Evolutionary conservation across 2,329 filamentous ascomycete genomes (phyloP).

Genomic region (Hirsutella rhossiliensis): DNA sequence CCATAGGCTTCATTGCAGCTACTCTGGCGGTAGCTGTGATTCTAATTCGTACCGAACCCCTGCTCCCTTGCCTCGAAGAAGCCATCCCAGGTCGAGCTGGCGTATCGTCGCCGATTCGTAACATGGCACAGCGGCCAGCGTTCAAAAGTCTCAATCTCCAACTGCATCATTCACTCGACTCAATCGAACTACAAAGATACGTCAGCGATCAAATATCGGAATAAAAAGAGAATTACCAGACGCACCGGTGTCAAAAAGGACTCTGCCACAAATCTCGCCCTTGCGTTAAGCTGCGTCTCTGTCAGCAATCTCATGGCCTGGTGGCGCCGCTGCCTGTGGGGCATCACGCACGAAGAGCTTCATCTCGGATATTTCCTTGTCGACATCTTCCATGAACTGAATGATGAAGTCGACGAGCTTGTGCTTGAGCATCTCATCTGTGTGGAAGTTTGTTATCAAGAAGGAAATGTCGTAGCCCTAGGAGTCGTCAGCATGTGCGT

Average conservation of each 20-base stretch:
- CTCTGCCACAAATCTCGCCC: constrained; percentile 94
- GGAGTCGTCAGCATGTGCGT: constrained; percentile 8
- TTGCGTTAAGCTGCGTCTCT: constrained; percentile 66
- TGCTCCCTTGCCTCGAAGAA: background rate
- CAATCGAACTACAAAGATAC: constrained; percentile 21
- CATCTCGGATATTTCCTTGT: constrained; percentile 99
- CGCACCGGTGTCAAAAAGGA: constrained; percentile 89
- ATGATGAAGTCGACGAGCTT: constrained; percentile 99
- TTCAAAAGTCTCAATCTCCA: no score
- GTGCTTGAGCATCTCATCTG: constrained; percentile 97
- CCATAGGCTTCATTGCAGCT: background rate
- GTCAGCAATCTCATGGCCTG: constrained; percentile 6
- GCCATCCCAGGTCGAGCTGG: background rate
- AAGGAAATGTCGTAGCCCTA: constrained; percentile 98
- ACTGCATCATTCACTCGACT: background rate
- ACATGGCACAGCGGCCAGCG: no score
- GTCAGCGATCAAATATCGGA: background rate
- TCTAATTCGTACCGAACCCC: background rate
- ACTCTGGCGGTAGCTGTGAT: background rate
- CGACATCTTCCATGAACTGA: constrained; percentile 98
- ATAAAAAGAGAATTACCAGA: background rate
- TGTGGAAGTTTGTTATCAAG: constrained; percentile 97
- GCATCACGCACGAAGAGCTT: constrained; percentile 82
- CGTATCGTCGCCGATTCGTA: background rate
- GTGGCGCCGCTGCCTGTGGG: background rate